A percentile compares a stretch with the other conserved stretches of the same genome.
These are phyloP conservation scores for Pulveroboletus ravenelii DNA, from an alignment of 768 basidiomycete genomes.

Conservation along the genomic window DNA sequence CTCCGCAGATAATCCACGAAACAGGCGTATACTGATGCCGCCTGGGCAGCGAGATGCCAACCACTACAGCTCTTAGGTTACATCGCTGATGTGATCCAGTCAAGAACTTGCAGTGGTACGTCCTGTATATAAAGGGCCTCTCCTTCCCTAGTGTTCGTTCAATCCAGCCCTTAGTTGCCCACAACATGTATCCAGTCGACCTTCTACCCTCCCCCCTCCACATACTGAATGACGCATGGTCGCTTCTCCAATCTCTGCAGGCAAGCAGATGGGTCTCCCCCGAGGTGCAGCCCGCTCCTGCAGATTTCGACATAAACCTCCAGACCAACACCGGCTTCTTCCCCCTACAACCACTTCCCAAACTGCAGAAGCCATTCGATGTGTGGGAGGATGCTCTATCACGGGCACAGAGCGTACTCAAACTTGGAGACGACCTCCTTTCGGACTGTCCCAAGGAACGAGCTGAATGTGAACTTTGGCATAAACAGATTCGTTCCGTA, in stretches of 20 bases:
- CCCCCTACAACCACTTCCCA: slow-evolving; percentile 58
- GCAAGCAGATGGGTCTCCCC: slow-evolving; percentile 27
- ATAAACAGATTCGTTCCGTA: slow-evolving; percentile 57
- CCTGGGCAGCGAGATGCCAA: slow-evolving; percentile 23
- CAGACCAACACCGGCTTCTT: slow-evolving; percentile 73
- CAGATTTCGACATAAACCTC: slow-evolving; percentile 49
- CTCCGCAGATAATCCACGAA: slow-evolving; percentile 19
- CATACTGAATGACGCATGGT: slow-evolving; percentile 44
- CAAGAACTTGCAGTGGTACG: slow-evolving; percentile 26
- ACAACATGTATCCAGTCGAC: slow-evolving; percentile 28
- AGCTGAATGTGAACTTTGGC: slow-evolving; percentile 62
- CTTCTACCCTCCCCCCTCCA: slow-evolving; percentile 52
- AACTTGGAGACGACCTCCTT: slow-evolving; percentile 53
- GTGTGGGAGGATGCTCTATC: slow-evolving; percentile 70
- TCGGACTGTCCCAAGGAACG: slow-evolving; percentile 46
- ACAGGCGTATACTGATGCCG: slow-evolving; percentile 26
- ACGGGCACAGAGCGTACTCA: slow-evolving; percentile 49
- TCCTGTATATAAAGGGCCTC: slow-evolving; percentile 30
- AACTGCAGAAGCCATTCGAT: slow-evolving; percentile 47
- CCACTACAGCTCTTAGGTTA: slow-evolving; percentile 32
- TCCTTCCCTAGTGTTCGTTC: slow-evolving; percentile 1
- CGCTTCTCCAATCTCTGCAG: slow-evolving; percentile 43
- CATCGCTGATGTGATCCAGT: slow-evolving; percentile 28
- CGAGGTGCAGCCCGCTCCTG: slow-evolving; percentile 33
- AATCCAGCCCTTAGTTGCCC: slow-evolving; percentile 5